Evolutionary conservation across 495 filamentous ascomycete species (phyloP), one percentile per base, ranked within the genome.

Genomic region (Xylaria flabelliformis): DNA sequence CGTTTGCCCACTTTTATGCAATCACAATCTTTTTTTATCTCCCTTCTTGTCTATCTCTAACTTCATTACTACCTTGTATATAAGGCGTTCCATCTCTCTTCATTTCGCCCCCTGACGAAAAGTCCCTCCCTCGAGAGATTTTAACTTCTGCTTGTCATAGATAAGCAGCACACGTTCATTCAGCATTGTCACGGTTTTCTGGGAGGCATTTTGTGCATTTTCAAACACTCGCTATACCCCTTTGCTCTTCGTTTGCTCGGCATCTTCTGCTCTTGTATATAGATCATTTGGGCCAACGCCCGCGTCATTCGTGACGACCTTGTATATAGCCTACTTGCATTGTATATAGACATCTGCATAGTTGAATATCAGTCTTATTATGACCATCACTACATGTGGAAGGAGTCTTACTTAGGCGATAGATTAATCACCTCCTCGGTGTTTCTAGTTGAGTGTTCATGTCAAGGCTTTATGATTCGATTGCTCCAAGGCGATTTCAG

Each of bases 271-370:
- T 50, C 32, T 34, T 61, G 53, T 69, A 62, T 69, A 69, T 61
- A 69, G 65, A 68, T 15, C 53, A 32, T 26, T 50, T 34, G 24
- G 53, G 67, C 39, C 36, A 69, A 41, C 55, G 46, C 21, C 39
- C 32, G 48, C 24, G 19, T 68, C 51, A 69, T 59, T 10, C 8
- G 17, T 41, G 15, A 15, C 55, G 17, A 36, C 17, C 26, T 62
- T 61, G 55, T 48, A 69, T 69, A 59, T 59, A 59, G 67, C 56
- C 34, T 39, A 61, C 24, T 34, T 69, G 56, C 53, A 59, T 55
- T 69, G 67, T 61, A 69, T 69, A 69, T 69, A 69, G 55, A 69
- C 42, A 61, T 26, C 17, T 59, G 44, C 56, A 34, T 69, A 46
- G 15, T 61, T 26, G 39, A 48, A 61, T 55, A 9, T 50, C 6